These are phyloP conservation scores for Solanum neorickii DNA, from an alignment of 257 asterid species.

Conservation along the genomic window DNA sequence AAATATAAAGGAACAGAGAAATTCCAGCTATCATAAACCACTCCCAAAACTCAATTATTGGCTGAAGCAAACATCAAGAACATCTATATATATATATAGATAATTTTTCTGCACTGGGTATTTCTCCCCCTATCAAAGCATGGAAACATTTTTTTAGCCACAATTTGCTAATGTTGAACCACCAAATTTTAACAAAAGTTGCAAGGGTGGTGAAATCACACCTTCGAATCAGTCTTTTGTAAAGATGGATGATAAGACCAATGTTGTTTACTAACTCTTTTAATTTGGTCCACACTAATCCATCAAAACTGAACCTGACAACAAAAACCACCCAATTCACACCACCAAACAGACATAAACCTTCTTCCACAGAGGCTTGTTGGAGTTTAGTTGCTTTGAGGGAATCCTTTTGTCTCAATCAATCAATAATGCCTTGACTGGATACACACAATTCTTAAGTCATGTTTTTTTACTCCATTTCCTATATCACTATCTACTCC, in stretches of 20 bases:
- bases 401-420: not conserved
- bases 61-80: not conserved
- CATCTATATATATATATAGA: not conserved
- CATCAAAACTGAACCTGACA: not conserved
- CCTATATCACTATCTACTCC: not conserved
- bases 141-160: not conserved
- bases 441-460: not conserved
- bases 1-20: not conserved
- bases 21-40: not conserved
- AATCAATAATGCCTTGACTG: not conserved
- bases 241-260: not conserved
- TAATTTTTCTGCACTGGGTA: not conserved
- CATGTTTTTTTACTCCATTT: not conserved
- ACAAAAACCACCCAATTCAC: not conserved
- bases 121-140: not conserved
- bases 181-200: not conserved
- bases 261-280: not conserved
- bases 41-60: not conserved
- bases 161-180: not conserved
- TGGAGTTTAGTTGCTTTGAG: not conserved
- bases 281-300: not conserved
- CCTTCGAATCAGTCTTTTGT: not conserved
- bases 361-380: not conserved
- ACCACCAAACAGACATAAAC: not conserved
- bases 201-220: not conserved